Percentiles rank a stretch among this genome's conserved stretches.
Conservation (phyloP, 169 alveolate species). For the Plasmodium adleri region DNA sequence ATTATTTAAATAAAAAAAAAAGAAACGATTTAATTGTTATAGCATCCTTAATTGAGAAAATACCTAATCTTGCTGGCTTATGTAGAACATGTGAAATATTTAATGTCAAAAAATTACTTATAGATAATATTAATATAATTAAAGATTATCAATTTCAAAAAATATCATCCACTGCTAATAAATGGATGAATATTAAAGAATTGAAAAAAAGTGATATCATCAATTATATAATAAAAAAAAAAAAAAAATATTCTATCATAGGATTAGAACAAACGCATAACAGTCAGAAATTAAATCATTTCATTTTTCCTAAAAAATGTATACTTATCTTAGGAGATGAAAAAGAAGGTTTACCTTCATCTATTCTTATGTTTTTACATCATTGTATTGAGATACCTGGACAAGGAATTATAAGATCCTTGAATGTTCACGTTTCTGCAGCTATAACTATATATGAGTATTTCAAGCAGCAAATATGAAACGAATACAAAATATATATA, state of each 20-base stretch:
- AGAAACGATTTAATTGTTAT: slow-evolving; percentile 89
- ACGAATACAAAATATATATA: background rate
- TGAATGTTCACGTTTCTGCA: slow-evolving; percentile 95
- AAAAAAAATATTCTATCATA: slow-evolving; percentile 87
- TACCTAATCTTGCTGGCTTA: slow-evolving; percentile 94
- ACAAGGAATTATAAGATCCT: slow-evolving; percentile 91
- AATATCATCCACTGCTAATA: slow-evolving; percentile 92
- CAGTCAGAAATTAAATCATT: slow-evolving; percentile 83
- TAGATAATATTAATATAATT: slow-evolving; percentile 78
- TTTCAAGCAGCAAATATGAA: slow-evolving; percentile 82
- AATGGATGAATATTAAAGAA: slow-evolving; percentile 92
- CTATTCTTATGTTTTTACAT: slow-evolving; percentile 87
- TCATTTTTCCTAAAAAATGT: slow-evolving; percentile 88
- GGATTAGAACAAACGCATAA: slow-evolving; percentile 94
- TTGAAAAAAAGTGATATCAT: slow-evolving; percentile 79
- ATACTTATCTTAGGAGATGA: slow-evolving; percentile 92
- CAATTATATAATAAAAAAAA: slow-evolving; percentile 81
- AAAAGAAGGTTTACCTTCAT: slow-evolving; percentile 94
- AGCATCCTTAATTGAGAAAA: slow-evolving; percentile 91
- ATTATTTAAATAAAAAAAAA: slow-evolving; percentile 78
- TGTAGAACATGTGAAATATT: slow-evolving; percentile 93
- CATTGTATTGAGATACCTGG: slow-evolving; percentile 93
- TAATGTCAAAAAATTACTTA: slow-evolving; percentile 82
- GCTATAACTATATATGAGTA: slow-evolving; percentile 92
- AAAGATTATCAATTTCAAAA: slow-evolving; percentile 87